A percentile compares a stretch with the other conserved stretches of the same genome.
phyloP scores from a whole-genome alignment of 1,284 basidiomycete genomes.

The Ganoderma lucidum region DNA sequence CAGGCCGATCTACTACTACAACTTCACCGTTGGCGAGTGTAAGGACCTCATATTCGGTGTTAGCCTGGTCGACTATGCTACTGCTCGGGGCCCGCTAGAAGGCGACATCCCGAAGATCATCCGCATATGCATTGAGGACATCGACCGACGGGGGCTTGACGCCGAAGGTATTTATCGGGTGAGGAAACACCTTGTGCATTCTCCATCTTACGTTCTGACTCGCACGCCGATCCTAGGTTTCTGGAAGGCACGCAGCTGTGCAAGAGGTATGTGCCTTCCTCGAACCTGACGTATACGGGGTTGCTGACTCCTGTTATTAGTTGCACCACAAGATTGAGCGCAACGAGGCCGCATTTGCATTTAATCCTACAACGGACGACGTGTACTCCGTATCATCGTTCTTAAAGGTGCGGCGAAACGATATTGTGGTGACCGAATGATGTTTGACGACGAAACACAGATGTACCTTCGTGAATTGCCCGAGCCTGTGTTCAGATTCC shows the following conservation, averaged over 20 bases:
- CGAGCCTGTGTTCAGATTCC: conserved; percentile 90
- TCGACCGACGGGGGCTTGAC: conserved; percentile 84
- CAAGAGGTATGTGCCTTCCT: conserved; percentile 66
- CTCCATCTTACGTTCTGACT: neutral
- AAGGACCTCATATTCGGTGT: conserved; percentile 93
- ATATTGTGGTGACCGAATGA: neutral
- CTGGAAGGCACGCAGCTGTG: conserved; percentile 86
- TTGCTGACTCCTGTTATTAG: conserved; percentile 45
- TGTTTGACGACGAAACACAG: conserved; percentile 44
- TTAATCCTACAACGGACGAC: conserved; percentile 82
- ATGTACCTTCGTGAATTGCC: conserved; percentile 92
- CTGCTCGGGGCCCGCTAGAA: conserved; percentile 77
- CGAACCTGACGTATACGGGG: neutral
- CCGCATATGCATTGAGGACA: conserved; percentile 84
- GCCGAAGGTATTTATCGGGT: conserved; percentile 89
- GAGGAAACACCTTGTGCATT: conserved; percentile 34
- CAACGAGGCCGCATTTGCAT: conserved; percentile 87
- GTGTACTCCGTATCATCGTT: conserved; percentile 90
- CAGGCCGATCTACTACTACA: conserved; percentile 75
- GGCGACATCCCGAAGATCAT: conserved; percentile 87
- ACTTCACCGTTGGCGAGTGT: conserved; percentile 89
- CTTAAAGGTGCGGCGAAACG: conserved; percentile 72
- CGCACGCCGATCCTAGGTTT: conserved; percentile 58
- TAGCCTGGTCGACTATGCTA: conserved; percentile 91
- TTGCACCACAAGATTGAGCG: conserved; percentile 90